phyloP scores from a whole-genome alignment of 176 grass and related monocot species.

The Aegilops bicornis region DNA sequence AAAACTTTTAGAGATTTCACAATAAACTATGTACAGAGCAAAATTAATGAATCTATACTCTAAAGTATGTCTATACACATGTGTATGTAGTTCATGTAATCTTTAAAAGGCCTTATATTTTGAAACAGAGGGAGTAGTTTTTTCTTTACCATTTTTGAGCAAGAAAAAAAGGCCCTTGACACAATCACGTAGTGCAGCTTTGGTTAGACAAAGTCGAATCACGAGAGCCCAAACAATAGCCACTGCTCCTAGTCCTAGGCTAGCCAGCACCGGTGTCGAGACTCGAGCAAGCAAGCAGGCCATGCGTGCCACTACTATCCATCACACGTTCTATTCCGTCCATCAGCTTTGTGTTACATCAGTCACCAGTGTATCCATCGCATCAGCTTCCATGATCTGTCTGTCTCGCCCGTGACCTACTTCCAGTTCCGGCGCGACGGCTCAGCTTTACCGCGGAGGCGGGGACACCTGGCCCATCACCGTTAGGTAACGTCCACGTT shows the following conservation, averaged over 20 bases:
- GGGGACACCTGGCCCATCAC: neutral
- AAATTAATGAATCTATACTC: too few relatives aligned
- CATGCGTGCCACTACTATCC: neutral
- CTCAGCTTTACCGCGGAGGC: neutral
- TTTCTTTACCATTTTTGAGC: too few relatives aligned
- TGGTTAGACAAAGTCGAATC: neutral
- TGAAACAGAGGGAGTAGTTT: too few relatives aligned
- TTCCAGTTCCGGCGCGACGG: neutral
- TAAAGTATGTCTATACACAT: too few relatives aligned
- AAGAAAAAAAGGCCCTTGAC: too few relatives aligned
- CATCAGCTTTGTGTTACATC: neutral
- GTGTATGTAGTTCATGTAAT: too few relatives aligned
- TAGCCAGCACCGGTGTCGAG: neutral
- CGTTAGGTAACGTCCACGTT: neutral
- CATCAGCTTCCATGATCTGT: neutral
- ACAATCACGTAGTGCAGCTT: neutral
- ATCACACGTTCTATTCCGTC: neutral
- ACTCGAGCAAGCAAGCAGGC: neutral
- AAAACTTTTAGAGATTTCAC: too few relatives aligned
- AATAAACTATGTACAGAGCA: too few relatives aligned
- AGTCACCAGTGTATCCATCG: neutral
- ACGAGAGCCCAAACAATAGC: neutral
- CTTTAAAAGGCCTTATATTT: too few relatives aligned
- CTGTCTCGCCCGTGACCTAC: neutral
- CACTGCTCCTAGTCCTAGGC: neutral